Evolutionary conservation across 2,329 filamentous ascomycete species (phyloP).

Genomic region (Fonsecaea nubica): DNA sequence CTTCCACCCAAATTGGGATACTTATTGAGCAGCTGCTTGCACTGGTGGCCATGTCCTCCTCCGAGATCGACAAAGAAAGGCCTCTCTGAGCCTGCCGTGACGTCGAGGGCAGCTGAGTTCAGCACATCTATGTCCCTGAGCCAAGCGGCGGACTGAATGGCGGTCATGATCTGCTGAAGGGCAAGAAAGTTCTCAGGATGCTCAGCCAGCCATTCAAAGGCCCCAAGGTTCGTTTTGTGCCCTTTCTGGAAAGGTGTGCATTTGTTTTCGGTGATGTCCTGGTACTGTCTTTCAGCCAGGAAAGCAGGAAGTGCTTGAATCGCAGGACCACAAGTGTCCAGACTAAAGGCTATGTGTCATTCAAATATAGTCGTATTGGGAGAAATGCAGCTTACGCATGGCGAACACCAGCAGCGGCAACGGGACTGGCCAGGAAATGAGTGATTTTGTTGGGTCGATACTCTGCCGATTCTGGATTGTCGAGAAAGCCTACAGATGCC

Average conservation of each 20-base stretch:
- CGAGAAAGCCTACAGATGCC: constrained; percentile 34
- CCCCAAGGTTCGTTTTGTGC: constrained; percentile 41
- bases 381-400: constrained; percentile 28
- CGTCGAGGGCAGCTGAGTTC: constrained; percentile 12
- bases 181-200: constrained; percentile 39
- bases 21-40: constrained; percentile 27
- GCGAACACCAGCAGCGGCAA: constrained; percentile 20
- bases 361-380: background rate
- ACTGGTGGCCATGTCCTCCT: constrained; percentile 37
- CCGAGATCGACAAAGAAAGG: constrained; percentile 40
- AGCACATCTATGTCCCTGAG: constrained; percentile 19
- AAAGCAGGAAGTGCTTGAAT: constrained; percentile 42
- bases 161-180: constrained; percentile 29
- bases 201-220: constrained; percentile 43
- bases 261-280: constrained; percentile 40
- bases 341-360: constrained; percentile 15
- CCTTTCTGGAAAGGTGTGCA: constrained; percentile 45
- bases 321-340: constrained; percentile 32
- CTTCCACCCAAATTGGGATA: constrained; percentile 31
- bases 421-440: constrained; percentile 32
- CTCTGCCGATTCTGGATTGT: constrained; percentile 26
- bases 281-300: constrained; percentile 43
- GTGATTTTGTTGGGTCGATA: constrained; percentile 40
- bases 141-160: constrained; percentile 27
- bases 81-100: constrained; percentile 9